These are phyloP conservation scores for Peronospora farinosa DNA, from an alignment of 352 stramenopile species.

Conservation along the genomic window DNA sequence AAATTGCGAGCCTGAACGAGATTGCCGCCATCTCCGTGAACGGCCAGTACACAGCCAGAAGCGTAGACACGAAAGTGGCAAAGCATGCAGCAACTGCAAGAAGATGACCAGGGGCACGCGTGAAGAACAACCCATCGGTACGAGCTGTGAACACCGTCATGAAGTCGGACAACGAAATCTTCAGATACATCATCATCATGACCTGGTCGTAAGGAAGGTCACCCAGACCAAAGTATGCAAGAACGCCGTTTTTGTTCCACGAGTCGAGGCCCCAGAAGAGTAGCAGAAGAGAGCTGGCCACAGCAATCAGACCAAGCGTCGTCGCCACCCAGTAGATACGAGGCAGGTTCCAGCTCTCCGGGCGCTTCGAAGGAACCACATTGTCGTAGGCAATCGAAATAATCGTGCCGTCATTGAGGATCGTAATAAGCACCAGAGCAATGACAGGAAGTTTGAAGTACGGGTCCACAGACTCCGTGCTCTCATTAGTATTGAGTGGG, in stretches of 20 bases:
- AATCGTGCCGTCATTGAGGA: constrained; percentile 93
- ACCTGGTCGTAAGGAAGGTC: constrained; percentile 85
- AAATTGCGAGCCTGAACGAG: constrained; percentile 55
- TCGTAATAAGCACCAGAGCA: constrained; percentile 90
- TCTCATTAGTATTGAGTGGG: constrained; percentile 41
- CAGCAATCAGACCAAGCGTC: constrained; percentile 66
- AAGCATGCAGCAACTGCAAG: constrained; percentile 70
- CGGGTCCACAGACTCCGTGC: constrained; percentile 43
- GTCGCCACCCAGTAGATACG: constrained; percentile 55
- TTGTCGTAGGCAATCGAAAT: constrained; percentile 89
- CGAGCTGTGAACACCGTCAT: constrained; percentile 89
- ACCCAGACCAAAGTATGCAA: constrained; percentile 52
- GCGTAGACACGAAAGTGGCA: constrained; percentile 71
- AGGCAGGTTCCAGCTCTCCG: constrained; percentile 67
- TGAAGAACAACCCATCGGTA: constrained; percentile 80
- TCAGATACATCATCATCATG: constrained; percentile 91
- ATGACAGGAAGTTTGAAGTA: constrained; percentile 92
- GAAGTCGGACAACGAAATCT: constrained; percentile 91
- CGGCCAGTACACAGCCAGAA: constrained; percentile 83
- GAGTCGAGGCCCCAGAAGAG: constrained; percentile 81
- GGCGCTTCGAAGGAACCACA: constrained; percentile 58
- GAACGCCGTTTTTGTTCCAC: constrained; percentile 64
- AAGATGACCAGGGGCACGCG: constrained; percentile 57
- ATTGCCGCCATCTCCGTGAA: constrained; percentile 76
- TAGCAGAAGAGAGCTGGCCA: constrained; percentile 77